Base-by-base conservation (phyloP, 306 rosid genomes). In the Castanea sativa region DNA sequence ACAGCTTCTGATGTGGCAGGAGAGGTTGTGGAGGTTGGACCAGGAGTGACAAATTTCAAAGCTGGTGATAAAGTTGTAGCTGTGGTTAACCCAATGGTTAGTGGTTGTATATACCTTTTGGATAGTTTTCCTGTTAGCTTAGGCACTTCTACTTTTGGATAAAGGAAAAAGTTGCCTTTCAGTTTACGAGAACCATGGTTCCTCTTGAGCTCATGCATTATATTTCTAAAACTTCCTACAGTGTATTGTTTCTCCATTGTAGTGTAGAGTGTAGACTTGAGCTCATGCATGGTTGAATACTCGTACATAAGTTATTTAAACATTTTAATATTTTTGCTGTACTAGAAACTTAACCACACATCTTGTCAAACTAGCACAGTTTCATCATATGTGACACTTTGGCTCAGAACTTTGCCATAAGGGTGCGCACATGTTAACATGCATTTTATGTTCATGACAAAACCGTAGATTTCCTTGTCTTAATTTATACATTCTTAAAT, bases 1-100 rank as follows among this genome's bases (percentile, higher is more conserved):
- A 51, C 82, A 94, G 98, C 86, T 38, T 78, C 83, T 68, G 98
- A 94, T 85, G 76, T 92, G 79, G 86, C 93, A 16, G 97, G 98
- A 65, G 93, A 89, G 78, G 82, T 91, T 30, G 25, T 78, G 12
- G 89, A 86, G 76, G 90, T 89, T 61, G 98, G 97, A 77, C 38
- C 61, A 76, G 82, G 84, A 51, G 93, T 89, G 13, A 78, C 32
- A 43, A 88, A 87, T 70, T 88, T 90, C 85, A 88, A 84, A 80
- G 76, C 82, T 12, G 94, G 93, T 35, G 91, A 90, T 88, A 88
- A 90, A 90, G 92, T 92, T 79, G 89, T 88, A 27, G 86, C 89
- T 69, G 0, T 77, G 21, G 83, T 79, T 29, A 55, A 21, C 73
- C 49, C 61, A 29, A 8, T 33, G 32, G 97, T 92, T 79, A 87